These are phyloP conservation scores for Aspergillus fructus DNA, from an alignment of 2,329 filamentous ascomycete genomes.

Conservation along the genomic window DNA sequence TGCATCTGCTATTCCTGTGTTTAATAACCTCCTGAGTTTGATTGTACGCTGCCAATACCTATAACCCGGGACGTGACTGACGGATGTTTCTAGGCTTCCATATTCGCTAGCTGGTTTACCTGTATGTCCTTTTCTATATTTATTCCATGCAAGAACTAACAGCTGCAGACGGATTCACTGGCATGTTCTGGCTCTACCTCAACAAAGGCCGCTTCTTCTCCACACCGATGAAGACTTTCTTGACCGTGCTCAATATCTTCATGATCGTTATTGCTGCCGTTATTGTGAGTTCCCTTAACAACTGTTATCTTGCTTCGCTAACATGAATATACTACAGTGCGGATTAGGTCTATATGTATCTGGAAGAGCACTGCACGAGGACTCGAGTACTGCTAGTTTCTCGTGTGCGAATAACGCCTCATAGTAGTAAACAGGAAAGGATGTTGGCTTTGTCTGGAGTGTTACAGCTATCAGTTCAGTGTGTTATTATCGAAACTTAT, in stretches of 20 bases:
- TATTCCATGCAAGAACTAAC: background rate
- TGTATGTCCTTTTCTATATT: slow-evolving; percentile 19
- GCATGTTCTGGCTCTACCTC: slow-evolving; percentile 40
- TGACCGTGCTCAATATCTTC: slow-evolving; percentile 28
- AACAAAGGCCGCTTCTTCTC: slow-evolving; percentile 32
- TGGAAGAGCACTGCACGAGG: slow-evolving; percentile 33
- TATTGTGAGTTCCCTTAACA: slow-evolving; percentile 18
- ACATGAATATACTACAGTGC: slow-evolving; percentile 14
- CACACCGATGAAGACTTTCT: slow-evolving; percentile 29
- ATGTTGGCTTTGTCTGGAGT: no score
- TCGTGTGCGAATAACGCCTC: slow-evolving; percentile 32
- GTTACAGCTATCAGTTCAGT: no score
- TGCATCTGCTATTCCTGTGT: slow-evolving; percentile 68
- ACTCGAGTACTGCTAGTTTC: slow-evolving; percentile 30
- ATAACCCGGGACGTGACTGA: background rate
- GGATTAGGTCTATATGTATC: slow-evolving; percentile 36
- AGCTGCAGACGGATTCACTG: slow-evolving; percentile 25
- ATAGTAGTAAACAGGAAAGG: background rate
- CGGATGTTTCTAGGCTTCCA: slow-evolving; percentile 39
- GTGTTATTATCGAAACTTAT: no score
- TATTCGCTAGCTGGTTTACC: slow-evolving; percentile 71
- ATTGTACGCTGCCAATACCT: slow-evolving; percentile 39
- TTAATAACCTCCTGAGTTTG: slow-evolving; percentile 65
- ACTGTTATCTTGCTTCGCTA: no score
- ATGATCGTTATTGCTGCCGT: slow-evolving; percentile 23